Percentiles rank a stretch among this genome's conserved stretches.
phyloP scores from a whole-genome alignment of 23 red algal species.

The Agarophyton chilense region DNA sequence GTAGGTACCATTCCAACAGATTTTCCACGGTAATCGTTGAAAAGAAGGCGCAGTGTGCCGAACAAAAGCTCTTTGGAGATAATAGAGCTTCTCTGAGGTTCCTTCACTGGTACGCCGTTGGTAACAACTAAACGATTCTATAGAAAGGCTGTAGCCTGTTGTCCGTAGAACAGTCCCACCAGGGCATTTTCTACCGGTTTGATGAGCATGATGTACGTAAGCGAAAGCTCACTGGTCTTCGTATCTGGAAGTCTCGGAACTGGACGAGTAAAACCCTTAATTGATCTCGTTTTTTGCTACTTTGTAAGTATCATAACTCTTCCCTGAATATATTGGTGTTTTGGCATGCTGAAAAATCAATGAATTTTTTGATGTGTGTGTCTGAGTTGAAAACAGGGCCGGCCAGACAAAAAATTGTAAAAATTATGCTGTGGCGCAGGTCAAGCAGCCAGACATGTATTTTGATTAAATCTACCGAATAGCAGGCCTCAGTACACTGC shows the following conservation, averaged over 20 bases:
- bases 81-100: not conserved
- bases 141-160: not conserved
- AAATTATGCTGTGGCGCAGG: too few relatives aligned
- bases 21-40: constrained; percentile 1
- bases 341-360: too few relatives aligned
- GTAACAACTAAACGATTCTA: not conserved
- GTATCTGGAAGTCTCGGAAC: not conserved
- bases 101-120: not conserved
- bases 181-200: not conserved
- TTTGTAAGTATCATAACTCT: not conserved
- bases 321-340: too few relatives aligned
- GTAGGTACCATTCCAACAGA: not conserved
- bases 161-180: not conserved
- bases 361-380: too few relatives aligned
- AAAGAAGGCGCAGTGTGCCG: not conserved
- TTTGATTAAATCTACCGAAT: too few relatives aligned
- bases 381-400: too few relatives aligned
- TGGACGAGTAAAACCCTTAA: not conserved
- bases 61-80: not conserved
- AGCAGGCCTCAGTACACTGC: too few relatives aligned
- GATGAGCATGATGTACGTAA: not conserved
- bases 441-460: too few relatives aligned
- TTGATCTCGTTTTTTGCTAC: not conserved
- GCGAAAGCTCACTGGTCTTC: not conserved
- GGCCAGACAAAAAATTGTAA: too few relatives aligned